Conservation (phyloP, 1,139 yeast genomes). For the Kodamaea alishanica region DNA sequence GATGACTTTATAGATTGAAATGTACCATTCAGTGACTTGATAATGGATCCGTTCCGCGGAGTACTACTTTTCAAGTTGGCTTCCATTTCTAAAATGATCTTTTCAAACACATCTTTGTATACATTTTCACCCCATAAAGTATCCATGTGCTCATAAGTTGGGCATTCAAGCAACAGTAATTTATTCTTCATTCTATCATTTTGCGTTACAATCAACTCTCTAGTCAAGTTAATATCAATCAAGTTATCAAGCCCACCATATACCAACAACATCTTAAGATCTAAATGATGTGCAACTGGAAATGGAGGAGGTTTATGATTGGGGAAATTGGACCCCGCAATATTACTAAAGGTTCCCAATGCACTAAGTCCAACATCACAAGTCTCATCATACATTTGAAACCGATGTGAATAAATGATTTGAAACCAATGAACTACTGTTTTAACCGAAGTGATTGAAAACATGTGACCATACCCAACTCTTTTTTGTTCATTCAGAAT, state of each 20-base stretch:
- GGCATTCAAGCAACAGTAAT: constrained; percentile 22
- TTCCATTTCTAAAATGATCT: constrained; percentile 11
- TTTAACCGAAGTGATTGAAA: constrained; percentile 45
- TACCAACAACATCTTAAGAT: constrained; percentile 40
- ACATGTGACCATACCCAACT: constrained; percentile 47
- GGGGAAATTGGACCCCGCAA: constrained; percentile 19
- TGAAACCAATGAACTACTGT: constrained; percentile 49
- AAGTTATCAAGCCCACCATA: constrained; percentile 42
- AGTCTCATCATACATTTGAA: constrained; percentile 50
- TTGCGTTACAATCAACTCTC: constrained; percentile 23
- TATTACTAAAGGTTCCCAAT: constrained; percentile 15
- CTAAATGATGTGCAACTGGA: constrained; percentile 36
- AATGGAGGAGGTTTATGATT: constrained; percentile 56
- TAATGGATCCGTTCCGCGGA: too few relatives aligned
- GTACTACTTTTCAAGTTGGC: background rate
- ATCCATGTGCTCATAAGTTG: constrained; percentile 36
- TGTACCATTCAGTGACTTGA: too few relatives aligned
- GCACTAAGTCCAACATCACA: constrained; percentile 32
- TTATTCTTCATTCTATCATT: constrained; percentile 24
- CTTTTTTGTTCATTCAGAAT: constrained; percentile 32
- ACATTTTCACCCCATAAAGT: constrained; percentile 33
- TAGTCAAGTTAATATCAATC: constrained; percentile 38
- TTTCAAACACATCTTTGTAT: constrained; percentile 25
- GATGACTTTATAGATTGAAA: background rate
- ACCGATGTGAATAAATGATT: constrained; percentile 37